Conservation (phyloP, 805 yeast genomes). For the Maudiozyma bulderi region DNA sequence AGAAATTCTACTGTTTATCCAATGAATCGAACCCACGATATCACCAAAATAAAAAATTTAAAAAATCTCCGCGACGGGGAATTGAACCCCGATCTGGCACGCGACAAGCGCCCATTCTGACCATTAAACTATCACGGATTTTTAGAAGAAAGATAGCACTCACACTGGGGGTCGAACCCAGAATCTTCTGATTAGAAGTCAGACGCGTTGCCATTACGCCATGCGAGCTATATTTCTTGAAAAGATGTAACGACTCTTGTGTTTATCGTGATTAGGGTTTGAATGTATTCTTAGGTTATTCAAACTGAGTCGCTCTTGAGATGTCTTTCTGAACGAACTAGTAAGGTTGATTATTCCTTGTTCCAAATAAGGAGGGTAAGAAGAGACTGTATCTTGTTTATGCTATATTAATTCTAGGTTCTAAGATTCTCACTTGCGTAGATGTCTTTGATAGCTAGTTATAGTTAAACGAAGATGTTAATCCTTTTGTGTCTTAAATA, state of each 20-base stretch:
- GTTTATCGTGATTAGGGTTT: no score
- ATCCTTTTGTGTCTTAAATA: no score
- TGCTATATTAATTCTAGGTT: no score
- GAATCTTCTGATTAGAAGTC: slow-evolving; percentile 48
- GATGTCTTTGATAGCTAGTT: no score
- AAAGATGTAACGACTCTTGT: not conserved
- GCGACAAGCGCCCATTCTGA: slow-evolving; percentile 7
- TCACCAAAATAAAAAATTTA: not conserved
- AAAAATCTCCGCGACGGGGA: slow-evolving; percentile 6
- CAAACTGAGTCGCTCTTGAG: no score
- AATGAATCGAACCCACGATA: not conserved
- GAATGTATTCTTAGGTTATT: no score
- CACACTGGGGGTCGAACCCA: slow-evolving; percentile 50
- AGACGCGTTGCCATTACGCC: slow-evolving; percentile 51
- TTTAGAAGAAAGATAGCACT: slow-evolving; percentile 26
- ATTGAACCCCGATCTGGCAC: slow-evolving; percentile 8
- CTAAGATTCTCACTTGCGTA: no score
- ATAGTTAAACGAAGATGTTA: no score
- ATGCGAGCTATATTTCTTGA: slow-evolving; percentile 33
- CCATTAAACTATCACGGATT: slow-evolving; percentile 6
- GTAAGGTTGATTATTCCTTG: no score
- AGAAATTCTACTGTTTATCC: not conserved
- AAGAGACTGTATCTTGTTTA: no score
- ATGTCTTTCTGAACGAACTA: no score
- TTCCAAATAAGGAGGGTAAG: no score